Evolutionary conservation across 176 grass and related monocot species (phyloP), one percentile per base, ranked within the genome.

Genomic region (Bolboschoenus planiculmis): DNA sequence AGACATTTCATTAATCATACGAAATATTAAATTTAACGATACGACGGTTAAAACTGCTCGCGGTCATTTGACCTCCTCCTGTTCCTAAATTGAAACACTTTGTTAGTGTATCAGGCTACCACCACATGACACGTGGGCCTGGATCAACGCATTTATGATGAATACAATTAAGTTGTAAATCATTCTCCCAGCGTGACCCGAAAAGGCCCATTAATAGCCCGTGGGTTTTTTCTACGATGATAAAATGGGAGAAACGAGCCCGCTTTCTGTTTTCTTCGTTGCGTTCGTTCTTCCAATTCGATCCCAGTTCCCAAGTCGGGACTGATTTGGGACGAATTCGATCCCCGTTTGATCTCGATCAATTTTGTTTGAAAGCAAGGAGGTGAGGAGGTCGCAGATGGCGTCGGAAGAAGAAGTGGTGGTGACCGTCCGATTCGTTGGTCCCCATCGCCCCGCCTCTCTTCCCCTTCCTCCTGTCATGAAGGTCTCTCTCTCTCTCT

Each of bases 381-480:
- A 23, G 39, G 79, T n/a, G n/a, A 9, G 59, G 8, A 2, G 47
- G 50, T 53, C 14, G 57, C 3, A 18, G 16, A 78, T 79, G 84
- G 36, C 84, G 24, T 54, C 35, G 42, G 84, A 74, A 79, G 85
- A 79, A 73, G 83, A 74, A 43, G 92, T 94, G 11, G 85, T 82
- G 89, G 87, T 94, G 47, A 91, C 59, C 42, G 51, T 94, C 79
- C 85, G 85, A 34, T 88, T 87, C 73, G 80, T 94, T 34, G 92
- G 92, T 23, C 90, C 89, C 35, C 83, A 76, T 21, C 85, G 92
- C 8, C 92, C 92, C 21, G 83, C 87, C 8, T 87, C 80, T 42
- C 48, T 94, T 53, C 80, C 75, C 61, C 83, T 94, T 57, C 89
- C 89, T 18, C 75, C 83, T 61, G 40, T 85, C 50, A 50, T 94